Evolutionary conservation across 805 yeast genomes (phyloP).

Genomic region (Zygoascus ofunaensis): DNA sequence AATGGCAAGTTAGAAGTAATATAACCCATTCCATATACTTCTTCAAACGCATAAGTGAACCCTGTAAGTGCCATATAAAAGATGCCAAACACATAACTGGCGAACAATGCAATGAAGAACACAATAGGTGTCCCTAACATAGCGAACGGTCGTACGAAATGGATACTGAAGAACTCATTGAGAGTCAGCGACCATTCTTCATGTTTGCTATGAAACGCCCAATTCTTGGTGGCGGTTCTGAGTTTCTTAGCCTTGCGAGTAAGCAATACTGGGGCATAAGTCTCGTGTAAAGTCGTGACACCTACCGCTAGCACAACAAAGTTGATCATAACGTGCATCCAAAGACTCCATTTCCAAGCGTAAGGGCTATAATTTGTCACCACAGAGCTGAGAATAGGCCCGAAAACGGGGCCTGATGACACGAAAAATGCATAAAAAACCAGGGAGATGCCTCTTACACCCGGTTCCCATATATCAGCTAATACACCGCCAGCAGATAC

Average conservation of each 20-base stretch:
- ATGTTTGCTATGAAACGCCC: conserved; percentile 82
- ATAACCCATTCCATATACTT: conserved; percentile 26
- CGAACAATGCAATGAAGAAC: conserved; percentile 33
- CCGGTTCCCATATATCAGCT: conserved; percentile 47
- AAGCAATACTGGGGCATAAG: conserved; percentile 40
- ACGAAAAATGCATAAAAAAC: conserved; percentile 42
- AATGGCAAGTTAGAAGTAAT: conserved; percentile 28
- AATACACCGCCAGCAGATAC: conserved; percentile 51
- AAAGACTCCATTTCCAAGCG: conserved; percentile 55
- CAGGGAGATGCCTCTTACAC: conserved; percentile 44
- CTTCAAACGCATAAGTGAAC: conserved; percentile 30
- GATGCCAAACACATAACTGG: conserved; percentile 37
- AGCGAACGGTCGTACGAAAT: conserved; percentile 70
- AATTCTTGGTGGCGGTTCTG: conserved; percentile 72
- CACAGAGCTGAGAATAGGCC: conserved; percentile 43
- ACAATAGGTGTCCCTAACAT: conserved; percentile 50
- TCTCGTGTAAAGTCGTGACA: conserved; percentile 32
- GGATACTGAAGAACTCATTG: conserved; percentile 59
- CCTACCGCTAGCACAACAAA: conserved; percentile 29
- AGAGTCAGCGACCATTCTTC: conserved; percentile 72
- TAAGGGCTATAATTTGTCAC: conserved; percentile 31
- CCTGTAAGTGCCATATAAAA: conserved; percentile 36
- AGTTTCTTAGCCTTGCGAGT: conserved; percentile 55
- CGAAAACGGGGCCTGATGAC: conserved; percentile 35
- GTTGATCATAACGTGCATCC: conserved; percentile 40